Evolutionary conservation across 129 eudicot genomes (phyloP).

Genomic region (Smallanthus sonchifolius): DNA sequence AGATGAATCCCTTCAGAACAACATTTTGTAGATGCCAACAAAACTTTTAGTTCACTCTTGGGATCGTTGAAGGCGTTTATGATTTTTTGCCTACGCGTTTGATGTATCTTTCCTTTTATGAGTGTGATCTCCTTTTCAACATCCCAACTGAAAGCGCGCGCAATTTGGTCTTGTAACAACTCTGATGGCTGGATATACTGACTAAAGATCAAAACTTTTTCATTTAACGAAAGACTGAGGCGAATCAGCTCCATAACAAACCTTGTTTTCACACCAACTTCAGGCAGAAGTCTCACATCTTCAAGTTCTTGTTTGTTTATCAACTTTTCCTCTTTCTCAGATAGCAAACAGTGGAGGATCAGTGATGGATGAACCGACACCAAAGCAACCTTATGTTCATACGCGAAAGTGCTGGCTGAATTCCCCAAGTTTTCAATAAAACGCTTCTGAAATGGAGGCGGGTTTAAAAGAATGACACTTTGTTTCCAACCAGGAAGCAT

Average conservation of each 20-base stretch:
- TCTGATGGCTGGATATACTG: conserved; percentile 42
- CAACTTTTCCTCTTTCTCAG: conserved; percentile 19
- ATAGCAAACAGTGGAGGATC: conserved; percentile 13
- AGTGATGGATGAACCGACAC: conserved; percentile 57
- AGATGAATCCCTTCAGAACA: conserved; percentile 76
- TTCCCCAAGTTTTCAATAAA: conserved; percentile 15
- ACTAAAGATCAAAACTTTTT: conserved; percentile 62
- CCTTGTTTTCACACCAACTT: conserved; percentile 52
- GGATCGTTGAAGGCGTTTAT: conserved; percentile 48
- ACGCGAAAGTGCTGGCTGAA: conserved; percentile 19
- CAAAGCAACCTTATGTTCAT: conserved; percentile 40
- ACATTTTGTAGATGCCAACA: conserved; percentile 63
- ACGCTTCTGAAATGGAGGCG: conserved; percentile 33
- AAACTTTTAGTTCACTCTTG: conserved; percentile 29
- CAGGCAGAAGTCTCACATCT: conserved; percentile 17
- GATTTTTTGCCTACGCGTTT: conserved; percentile 32
- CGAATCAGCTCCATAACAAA: conserved; percentile 54
- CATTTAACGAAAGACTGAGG: conserved; percentile 30
- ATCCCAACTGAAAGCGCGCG: conserved; percentile 32
- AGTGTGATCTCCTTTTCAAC: conserved; percentile 31
- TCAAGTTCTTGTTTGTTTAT: conserved; percentile 15
- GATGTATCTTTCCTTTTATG: conserved; percentile 40
- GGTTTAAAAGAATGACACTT: conserved; percentile 35
- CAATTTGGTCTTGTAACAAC: conserved; percentile 35
- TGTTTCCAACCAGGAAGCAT: conserved; percentile 50